Evolutionary conservation across 495 filamentous ascomycete species (phyloP).

Genomic region (Tuber melanosporum): DNA sequence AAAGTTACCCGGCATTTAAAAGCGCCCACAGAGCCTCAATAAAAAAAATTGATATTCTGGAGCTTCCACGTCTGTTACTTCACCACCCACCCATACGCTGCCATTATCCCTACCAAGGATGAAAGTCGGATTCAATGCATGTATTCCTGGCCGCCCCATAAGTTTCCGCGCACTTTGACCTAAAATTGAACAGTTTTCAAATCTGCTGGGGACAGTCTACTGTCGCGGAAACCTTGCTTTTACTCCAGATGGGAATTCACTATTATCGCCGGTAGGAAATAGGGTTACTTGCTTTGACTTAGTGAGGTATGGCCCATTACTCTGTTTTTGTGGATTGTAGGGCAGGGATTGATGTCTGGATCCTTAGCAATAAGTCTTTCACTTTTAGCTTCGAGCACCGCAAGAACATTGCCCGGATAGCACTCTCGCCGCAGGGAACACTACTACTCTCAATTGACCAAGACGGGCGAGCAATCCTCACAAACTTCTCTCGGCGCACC

Average conservation of each 20-base stretch:
- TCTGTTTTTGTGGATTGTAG: background rate
- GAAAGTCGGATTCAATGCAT: conserved; percentile 43
- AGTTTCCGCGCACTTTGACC: background rate
- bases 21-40: conserved; percentile 23
- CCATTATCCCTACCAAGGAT: conserved; percentile 20
- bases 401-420: conserved; percentile 81
- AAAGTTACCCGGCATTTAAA: conserved; percentile 22
- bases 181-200: conserved; percentile 32
- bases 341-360: conserved; percentile 25
- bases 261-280: conserved; percentile 97
- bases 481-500: conserved; percentile 76
- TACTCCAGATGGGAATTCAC: conserved; percentile 89
- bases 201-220: conserved; percentile 80
- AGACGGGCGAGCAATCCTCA: conserved; percentile 86
- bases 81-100: conserved; percentile 5
- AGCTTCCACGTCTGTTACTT: conserved; percentile 6
- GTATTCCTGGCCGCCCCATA: background rate
- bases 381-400: conserved; percentile 92
- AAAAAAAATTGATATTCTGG: conserved; percentile 12
- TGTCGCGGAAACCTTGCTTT: conserved; percentile 94
- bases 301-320: conserved; percentile 64
- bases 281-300: conserved; percentile 92
- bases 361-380: conserved; percentile 79
- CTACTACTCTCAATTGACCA: conserved; percentile 87
- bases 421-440: conserved; percentile 80